A percentile compares a stretch with the other conserved stretches of the same genome.
Conservation (phyloP, 176 grass and related monocot genomes). For the sorghum (Sorghum bicolor) region DNA sequence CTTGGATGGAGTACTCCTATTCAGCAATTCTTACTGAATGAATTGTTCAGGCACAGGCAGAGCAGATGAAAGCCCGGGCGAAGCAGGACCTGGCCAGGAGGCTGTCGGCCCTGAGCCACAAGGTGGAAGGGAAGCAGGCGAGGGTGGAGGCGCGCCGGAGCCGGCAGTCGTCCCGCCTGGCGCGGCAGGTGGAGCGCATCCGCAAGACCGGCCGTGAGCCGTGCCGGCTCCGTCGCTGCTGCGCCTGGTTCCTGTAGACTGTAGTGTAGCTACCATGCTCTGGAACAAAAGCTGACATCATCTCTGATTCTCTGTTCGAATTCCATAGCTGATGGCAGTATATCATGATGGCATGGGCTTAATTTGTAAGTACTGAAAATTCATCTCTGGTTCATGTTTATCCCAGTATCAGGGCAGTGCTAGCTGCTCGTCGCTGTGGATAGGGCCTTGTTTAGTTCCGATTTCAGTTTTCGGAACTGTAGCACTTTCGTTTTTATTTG, state of each 20-base stretch:
- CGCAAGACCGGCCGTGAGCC: constrained; percentile 52
- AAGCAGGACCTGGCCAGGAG: constrained; percentile 56
- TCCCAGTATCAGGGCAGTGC: background rate
- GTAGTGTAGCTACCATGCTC: background rate
- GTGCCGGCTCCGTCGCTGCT: constrained; percentile 41
- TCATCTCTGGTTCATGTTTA: background rate
- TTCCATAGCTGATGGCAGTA: background rate
- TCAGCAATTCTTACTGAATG: background rate
- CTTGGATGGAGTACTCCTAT: background rate
- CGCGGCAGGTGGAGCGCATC: constrained; percentile 71
- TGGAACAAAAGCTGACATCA: background rate
- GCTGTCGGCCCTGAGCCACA: constrained; percentile 35
- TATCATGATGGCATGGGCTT: background rate
- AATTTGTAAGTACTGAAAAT: constrained; percentile 28
- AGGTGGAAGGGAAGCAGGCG: constrained; percentile 64
- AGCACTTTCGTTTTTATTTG: too few relatives aligned
- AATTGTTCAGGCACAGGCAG: constrained; percentile 57
- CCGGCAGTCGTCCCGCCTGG: constrained; percentile 46
- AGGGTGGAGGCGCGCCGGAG: constrained; percentile 53
- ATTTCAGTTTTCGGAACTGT: too few relatives aligned
- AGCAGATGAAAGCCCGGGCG: constrained; percentile 58
- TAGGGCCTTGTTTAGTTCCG: background rate
- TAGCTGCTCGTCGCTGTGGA: background rate
- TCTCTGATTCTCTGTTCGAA: background rate
- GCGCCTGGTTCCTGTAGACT: constrained; percentile 58